Conservation (phyloP, 176 grass and related monocot species). For the Eragrostis curvula region DNA sequence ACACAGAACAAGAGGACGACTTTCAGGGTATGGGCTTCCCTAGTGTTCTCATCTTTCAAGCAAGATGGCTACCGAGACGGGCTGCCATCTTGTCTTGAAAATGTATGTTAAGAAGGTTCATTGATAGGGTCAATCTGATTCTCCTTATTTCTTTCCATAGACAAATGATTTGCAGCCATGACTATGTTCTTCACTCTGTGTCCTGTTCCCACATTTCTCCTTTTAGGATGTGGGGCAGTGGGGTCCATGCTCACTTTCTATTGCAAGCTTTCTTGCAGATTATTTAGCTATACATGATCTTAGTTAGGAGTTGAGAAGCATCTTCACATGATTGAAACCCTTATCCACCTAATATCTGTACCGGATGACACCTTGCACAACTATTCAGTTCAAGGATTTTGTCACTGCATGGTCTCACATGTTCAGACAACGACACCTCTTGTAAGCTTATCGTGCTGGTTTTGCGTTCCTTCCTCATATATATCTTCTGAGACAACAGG, state of each 20-base stretch:
- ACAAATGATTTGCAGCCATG: neutral
- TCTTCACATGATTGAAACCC: conserved; percentile 8
- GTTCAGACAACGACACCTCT: neutral
- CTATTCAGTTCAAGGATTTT: conserved; percentile 21
- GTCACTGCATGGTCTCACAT: neutral
- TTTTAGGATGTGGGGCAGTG: neutral
- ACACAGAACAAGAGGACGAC: neutral
- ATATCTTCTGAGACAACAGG: conserved; percentile 19
- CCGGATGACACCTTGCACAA: neutral
- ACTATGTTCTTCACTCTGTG: neutral
- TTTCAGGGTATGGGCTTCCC: conserved; percentile 14
- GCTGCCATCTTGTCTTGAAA: neutral
- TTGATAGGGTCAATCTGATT: neutral
- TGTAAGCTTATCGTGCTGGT: neutral
- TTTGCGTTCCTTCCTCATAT: neutral
- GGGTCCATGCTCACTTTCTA: neutral
- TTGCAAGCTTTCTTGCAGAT: neutral
- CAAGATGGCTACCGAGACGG: neutral
- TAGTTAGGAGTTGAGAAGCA: conserved; percentile 29
- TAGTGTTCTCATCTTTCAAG: neutral
- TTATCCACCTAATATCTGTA: neutral
- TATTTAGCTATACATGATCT: neutral
- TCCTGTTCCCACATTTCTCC: neutral
- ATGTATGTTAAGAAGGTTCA: neutral
- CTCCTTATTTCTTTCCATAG: neutral